Base-by-base conservation (phyloP, 768 basidiomycete species). In the Lyophyllum atratum region DNA sequence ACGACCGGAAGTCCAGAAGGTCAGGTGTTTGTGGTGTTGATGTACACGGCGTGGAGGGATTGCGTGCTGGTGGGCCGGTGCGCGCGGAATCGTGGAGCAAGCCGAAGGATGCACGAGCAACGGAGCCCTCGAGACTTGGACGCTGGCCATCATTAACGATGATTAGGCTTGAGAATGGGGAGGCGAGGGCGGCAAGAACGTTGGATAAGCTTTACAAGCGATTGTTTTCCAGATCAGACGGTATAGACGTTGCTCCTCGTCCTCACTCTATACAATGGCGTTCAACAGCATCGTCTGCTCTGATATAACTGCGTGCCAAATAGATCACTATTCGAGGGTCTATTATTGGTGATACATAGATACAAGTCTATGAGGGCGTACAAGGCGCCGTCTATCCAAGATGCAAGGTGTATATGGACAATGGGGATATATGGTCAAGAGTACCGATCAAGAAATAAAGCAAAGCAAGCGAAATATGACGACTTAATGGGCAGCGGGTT, bases 31-130 rank as follows among this genome's bases (percentile, higher is more conserved):
- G 72, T 74, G 1, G 71, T 76, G 17, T 43, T 78, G 58, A 64
- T 76, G 70, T 78, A 76, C 57, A 57, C 75, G 1, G 75, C 75
- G 8, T 78, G 74, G 74, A 59, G 76, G 44, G 76, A 76, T 57
- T 78, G 75, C 44, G 66, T 76, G 1, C 65, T 59, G 8, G 54
- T 24, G 7, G 53, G 49, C 14, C 24, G 4, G 22, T 64, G 62
- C 28, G 15, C 31, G 1, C 25, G 6, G 14, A 34, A 28, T n/a
- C 14, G 33, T 33, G 31, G 21, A 26, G 31, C 19, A 39, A 33
- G 25, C 7, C 54, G 49, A 2, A 56, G 59, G 31, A 34, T 53
- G 50, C 25, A 59, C 28, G 15, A 26, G 21, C 34, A 11, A 31
- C 26, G 39, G 33, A 59, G 44, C 10, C 21, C 12, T 7, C 37